Evolutionary conservation across 2,329 filamentous ascomycete genomes (phyloP).

Genomic region (Xylariaceae sp.): DNA sequence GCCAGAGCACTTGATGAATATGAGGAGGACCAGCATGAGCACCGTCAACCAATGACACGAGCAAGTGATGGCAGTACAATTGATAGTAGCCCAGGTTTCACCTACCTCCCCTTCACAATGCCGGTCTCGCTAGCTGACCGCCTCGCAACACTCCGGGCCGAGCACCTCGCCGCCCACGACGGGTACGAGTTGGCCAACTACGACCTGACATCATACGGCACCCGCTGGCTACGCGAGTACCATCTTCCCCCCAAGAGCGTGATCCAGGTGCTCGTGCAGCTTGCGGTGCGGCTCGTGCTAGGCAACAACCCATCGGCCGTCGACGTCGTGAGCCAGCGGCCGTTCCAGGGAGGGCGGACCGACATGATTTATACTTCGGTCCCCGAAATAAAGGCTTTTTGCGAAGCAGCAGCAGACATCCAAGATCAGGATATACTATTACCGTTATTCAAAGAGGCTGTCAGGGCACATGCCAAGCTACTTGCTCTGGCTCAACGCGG

Average conservation of each 20-base stretch:
- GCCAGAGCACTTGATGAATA: neutral
- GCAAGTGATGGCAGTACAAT: neutral
- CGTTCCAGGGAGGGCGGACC: neutral
- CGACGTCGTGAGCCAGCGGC: neutral
- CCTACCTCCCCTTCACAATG: neutral
- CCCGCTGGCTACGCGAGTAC: neutral
- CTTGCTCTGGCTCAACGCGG: neutral
- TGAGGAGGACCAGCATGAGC: neutral
- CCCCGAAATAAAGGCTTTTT: conserved; percentile 1
- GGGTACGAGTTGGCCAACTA: neutral
- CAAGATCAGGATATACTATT: neutral
- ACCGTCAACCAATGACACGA: neutral
- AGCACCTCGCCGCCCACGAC: neutral
- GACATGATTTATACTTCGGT: neutral
- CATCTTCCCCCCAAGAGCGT: neutral
- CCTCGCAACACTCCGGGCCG: neutral
- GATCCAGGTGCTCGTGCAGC: conserved; percentile 1
- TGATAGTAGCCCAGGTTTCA: neutral
- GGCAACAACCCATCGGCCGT: neutral
- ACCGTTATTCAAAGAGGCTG: neutral
- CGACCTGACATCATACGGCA: neutral
- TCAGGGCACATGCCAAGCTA: neutral
- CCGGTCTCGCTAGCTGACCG: neutral
- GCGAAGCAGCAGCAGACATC: neutral
- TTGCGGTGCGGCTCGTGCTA: neutral